Evolutionary conservation across 225 moss, liverwort and hornwort genomes (phyloP).

Genomic region (Lunularia cruciata): DNA sequence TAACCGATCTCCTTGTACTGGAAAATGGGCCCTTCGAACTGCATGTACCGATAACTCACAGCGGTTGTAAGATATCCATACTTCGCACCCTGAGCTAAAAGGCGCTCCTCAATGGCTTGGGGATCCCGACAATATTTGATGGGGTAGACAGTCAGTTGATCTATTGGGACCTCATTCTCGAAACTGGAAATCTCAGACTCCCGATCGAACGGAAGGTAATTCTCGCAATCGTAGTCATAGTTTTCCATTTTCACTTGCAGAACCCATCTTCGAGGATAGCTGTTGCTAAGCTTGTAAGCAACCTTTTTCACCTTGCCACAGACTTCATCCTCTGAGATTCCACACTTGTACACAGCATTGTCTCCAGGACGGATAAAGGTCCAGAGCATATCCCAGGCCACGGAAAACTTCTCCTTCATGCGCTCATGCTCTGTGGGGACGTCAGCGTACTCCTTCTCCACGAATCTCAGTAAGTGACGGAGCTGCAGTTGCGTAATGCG

Average conservation of each 20-base stretch:
- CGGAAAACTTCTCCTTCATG: neutral
- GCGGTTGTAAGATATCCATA: slow-evolving; percentile 4
- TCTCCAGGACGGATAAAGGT: slow-evolving; percentile 5
- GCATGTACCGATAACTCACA: slow-evolving; percentile 5
- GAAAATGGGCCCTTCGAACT: slow-evolving; percentile 9
- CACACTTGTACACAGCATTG: neutral
- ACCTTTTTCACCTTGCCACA: slow-evolving; percentile 17
- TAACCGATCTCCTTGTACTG: neutral
- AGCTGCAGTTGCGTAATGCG: neutral
- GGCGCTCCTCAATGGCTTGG: neutral
- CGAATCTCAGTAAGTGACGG: neutral
- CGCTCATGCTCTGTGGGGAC: neutral
- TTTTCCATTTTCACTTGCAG: neutral
- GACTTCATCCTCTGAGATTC: neutral
- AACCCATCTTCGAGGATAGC: neutral
- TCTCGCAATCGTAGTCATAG: slow-evolving; percentile 13
- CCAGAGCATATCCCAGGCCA: slow-evolving; percentile 9
- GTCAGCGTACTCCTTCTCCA: slow-evolving; percentile 4
- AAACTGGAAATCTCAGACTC: neutral
- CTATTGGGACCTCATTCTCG: neutral
- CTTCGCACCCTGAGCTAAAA: neutral
- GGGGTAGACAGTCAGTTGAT: neutral
- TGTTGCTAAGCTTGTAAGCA: neutral
- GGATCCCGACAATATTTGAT: neutral
- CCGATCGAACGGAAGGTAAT: neutral